Evolutionary conservation across 2,329 filamentous ascomycete genomes (phyloP).

Genomic region (Leptoxyphium fumago): DNA sequence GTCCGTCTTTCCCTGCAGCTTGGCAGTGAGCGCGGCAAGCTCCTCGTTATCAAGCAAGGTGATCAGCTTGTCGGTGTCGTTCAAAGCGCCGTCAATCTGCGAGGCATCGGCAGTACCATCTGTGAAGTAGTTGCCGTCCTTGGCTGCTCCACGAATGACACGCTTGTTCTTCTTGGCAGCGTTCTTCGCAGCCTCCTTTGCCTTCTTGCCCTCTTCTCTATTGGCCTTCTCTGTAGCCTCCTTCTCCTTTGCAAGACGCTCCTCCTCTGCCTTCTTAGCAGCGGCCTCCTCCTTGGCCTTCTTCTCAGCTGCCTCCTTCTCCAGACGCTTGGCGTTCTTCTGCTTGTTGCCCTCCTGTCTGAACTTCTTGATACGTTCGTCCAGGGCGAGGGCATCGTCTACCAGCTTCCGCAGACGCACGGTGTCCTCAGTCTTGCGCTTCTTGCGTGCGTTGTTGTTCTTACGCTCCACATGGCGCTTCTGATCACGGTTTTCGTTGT

Average conservation of each 20-base stretch:
- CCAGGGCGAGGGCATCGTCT: slow-evolving; percentile 67
- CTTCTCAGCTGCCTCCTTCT: slow-evolving; percentile 85
- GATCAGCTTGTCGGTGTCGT: slow-evolving; percentile 76
- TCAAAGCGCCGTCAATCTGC: slow-evolving; percentile 68
- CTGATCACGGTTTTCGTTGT: slow-evolving; percentile 98
- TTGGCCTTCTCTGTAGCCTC: slow-evolving; percentile 76
- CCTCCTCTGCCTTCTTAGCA: slow-evolving; percentile 71
- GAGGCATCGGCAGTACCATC: slow-evolving; percentile 54
- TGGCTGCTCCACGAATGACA: slow-evolving; percentile 81
- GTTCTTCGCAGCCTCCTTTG: slow-evolving; percentile 96
- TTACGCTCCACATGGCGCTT: slow-evolving; percentile 97
- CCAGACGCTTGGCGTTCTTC: slow-evolving; percentile 90
- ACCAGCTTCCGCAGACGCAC: slow-evolving; percentile 77
- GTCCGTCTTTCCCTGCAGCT: slow-evolving; percentile 65
- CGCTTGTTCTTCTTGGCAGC: slow-evolving; percentile 99
- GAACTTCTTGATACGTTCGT: slow-evolving; percentile 98
- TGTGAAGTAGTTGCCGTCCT: slow-evolving; percentile 92
- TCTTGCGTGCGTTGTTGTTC: slow-evolving; percentile 93
- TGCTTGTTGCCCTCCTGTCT: slow-evolving; percentile 75
- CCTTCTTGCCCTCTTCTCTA: slow-evolving; percentile 79
- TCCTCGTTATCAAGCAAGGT: slow-evolving; percentile 82
- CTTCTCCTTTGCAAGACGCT: slow-evolving; percentile 58
- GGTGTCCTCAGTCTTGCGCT: slow-evolving; percentile 99
- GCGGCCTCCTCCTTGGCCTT: slow-evolving; percentile 72
- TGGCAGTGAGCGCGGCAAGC: slow-evolving; percentile 66